Percentiles rank a stretch among this genome's conserved stretches.
Evolutionary conservation across 2,329 filamentous ascomycete species (phyloP).

Genomic region (Cryphonectria naterciae): DNA sequence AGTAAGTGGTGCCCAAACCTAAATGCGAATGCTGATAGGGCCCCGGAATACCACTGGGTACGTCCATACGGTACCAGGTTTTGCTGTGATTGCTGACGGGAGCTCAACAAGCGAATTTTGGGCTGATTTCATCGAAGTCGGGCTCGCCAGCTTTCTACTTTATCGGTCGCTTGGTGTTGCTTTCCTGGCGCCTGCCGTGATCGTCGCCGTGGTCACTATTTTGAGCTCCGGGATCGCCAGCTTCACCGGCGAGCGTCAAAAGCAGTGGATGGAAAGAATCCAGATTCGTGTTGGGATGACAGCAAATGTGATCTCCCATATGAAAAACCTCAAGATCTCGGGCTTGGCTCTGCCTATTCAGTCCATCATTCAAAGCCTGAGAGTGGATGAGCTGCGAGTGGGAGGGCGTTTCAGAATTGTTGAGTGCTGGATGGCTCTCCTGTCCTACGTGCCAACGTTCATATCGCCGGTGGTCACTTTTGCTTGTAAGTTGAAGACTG

Average conservation of each 20-base stretch:
- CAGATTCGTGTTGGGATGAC: slow-evolving; percentile 37
- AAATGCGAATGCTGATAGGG: background rate
- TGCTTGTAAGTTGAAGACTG: slow-evolving; percentile 21
- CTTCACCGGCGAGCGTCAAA: slow-evolving; percentile 34
- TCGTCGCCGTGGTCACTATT: slow-evolving; percentile 29
- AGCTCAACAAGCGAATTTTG: slow-evolving; percentile 36
- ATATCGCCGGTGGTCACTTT: slow-evolving; percentile 43
- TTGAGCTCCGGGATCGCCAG: slow-evolving; percentile 29
- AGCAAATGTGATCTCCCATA: slow-evolving; percentile 34
- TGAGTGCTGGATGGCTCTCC: slow-evolving; percentile 33
- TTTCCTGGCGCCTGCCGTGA: slow-evolving; percentile 38
- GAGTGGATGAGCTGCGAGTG: slow-evolving; percentile 33
- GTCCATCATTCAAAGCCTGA: slow-evolving; percentile 33
- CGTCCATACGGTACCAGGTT: background rate
- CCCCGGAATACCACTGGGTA: background rate
- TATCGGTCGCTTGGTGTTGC: slow-evolving; percentile 38
- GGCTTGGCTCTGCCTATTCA: slow-evolving; percentile 37
- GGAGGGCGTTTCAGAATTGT: slow-evolving; percentile 32
- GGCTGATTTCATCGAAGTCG: slow-evolving; percentile 40
- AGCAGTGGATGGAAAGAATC: slow-evolving; percentile 38
- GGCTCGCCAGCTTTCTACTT: slow-evolving; percentile 40
- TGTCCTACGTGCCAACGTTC: slow-evolving; percentile 37
- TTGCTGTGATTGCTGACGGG: background rate
- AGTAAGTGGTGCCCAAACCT: slow-evolving; percentile 24
- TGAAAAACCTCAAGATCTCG: slow-evolving; percentile 38